These are phyloP conservation scores for Rhynchospora breviuscula DNA, from an alignment of 176 grass and related monocot species.

Conservation along the genomic window DNA sequence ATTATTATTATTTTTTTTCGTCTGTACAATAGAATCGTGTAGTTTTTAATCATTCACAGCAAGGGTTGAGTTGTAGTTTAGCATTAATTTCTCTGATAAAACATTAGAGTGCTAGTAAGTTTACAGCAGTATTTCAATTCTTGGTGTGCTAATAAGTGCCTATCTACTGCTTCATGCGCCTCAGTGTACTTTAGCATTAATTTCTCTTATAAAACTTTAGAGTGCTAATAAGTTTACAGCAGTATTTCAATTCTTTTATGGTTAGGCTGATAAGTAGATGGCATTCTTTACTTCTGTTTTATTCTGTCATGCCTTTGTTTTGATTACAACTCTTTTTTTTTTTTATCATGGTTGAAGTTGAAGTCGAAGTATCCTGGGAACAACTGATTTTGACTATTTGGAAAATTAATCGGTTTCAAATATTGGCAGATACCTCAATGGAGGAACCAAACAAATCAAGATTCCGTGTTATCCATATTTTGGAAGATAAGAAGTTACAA, in stretches of 20 bases:
- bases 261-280: neutral
- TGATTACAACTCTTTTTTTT: neutral
- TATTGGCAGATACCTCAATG: neutral
- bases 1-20: neutral
- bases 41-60: neutral
- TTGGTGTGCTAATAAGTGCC: too few relatives aligned
- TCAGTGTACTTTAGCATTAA: neutral
- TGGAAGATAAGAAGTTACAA: neutral
- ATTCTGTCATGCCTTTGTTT: neutral
- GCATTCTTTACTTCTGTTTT: neutral
- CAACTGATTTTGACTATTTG: neutral
- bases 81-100: neutral
- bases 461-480: neutral
- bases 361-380: neutral
- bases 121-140: neutral
- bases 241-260: neutral
- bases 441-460: neutral
- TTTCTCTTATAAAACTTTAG: neutral
- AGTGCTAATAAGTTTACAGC: neutral
- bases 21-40: neutral
- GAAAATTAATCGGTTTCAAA: neutral
- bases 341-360: neutral
- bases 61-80: neutral
- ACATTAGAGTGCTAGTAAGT: neutral
- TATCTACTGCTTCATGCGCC: neutral